Conservation (phyloP, 306 rosid genomes). For the Vigna mungo region DNA sequence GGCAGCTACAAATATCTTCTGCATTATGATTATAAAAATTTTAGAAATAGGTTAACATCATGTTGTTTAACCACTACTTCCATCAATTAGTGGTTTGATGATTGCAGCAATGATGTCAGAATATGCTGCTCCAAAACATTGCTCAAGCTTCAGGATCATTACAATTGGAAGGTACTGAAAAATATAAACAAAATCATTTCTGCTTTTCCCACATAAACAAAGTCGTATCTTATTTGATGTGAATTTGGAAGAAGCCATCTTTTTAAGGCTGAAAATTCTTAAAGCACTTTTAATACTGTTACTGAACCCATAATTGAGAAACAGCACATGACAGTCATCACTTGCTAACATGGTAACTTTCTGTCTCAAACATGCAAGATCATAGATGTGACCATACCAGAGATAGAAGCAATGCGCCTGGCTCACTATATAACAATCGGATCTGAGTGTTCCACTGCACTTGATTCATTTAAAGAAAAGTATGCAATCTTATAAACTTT, state of each 20-base stretch:
- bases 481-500: constrained; percentile 49
- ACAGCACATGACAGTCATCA: not conserved
- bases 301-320: not conserved
- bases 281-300: not conserved
- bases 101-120: constrained; percentile 84
- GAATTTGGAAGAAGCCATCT: constrained; percentile 15
- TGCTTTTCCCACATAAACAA: constrained; percentile 10
- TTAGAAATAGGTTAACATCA: constrained; percentile 40
- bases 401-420: constrained; percentile 91
- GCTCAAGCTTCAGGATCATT: constrained; percentile 67
- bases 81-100: constrained; percentile 91
- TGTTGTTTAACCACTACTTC: constrained; percentile 64
- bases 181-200: not conserved
- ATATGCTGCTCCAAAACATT: constrained; percentile 71
- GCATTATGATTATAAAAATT: not conserved
- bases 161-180: constrained; percentile 78
- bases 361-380: constrained; percentile 52
- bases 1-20: not conserved
- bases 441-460: constrained; percentile 74
- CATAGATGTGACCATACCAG: constrained; percentile 89
- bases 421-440: constrained; percentile 91
- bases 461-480: constrained; percentile 63
- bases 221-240: constrained; percentile 13
- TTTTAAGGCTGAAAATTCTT: not conserved
- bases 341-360: constrained; percentile 39